Conservation (phyloP, 345 rosid species). For the Combretum micranthum region DNA sequence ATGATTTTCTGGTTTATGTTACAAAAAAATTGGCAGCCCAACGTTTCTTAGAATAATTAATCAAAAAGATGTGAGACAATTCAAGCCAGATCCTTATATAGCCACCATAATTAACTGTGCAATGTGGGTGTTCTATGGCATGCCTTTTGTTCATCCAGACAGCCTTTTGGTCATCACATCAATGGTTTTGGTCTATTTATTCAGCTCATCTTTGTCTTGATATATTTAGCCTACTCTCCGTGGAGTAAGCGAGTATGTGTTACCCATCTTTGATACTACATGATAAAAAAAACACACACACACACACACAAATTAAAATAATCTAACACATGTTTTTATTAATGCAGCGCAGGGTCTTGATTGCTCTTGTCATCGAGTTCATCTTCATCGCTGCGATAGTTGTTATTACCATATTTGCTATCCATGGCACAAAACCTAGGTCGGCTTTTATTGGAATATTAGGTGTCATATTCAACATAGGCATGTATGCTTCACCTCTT, state of each 20-base stretch:
- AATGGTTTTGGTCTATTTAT: constrained; percentile 52
- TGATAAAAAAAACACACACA: not conserved
- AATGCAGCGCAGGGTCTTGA: constrained; percentile 25
- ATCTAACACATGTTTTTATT: not conserved
- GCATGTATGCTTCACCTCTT: constrained; percentile 65
- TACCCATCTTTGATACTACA: too few relatives aligned
- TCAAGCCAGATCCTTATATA: constrained; percentile 70
- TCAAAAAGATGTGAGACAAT: constrained; percentile 40
- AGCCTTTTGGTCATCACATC: constrained; percentile 54
- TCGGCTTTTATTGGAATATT: constrained; percentile 39
- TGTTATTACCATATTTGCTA: constrained; percentile 23
- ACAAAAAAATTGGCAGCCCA: constrained; percentile 34
- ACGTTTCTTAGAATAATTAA: constrained; percentile 46
- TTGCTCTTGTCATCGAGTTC: constrained; percentile 28
- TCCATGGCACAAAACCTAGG: constrained; percentile 37
- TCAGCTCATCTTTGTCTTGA: constrained; percentile 38
- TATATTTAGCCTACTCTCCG: constrained; percentile 42
- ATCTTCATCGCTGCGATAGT: constrained; percentile 34
- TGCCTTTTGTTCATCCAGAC: constrained; percentile 58
- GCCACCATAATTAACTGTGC: constrained; percentile 62
- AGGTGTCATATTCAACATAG: constrained; percentile 28
- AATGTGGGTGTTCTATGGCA: constrained; percentile 68
- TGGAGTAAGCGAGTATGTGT: constrained; percentile 26
- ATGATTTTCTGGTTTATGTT: not conserved
- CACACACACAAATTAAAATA: too few relatives aligned